Base-by-base conservation (phyloP, 805 yeast genomes). In the Grigorovia humatica region DNA sequence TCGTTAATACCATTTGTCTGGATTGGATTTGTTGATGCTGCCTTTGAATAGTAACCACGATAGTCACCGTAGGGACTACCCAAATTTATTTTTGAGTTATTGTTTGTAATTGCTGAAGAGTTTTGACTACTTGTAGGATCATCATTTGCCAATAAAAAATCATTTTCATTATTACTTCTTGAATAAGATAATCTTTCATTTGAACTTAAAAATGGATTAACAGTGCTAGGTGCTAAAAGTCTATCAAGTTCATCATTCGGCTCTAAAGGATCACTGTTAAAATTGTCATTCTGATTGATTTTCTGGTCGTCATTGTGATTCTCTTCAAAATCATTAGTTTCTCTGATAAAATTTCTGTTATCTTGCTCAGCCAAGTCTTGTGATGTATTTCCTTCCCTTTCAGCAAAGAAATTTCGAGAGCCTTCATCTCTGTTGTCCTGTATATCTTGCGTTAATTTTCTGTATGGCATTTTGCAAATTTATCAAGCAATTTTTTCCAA, bases 41-140 rank as follows among this genome's bases (percentile, higher is more conserved):
- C 15, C 48, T 57, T 62, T 9, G 70, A 60, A 50, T 65, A 66
- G 49, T 64, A 66, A 29, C 70, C 70, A 47, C 58, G 59, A 53
- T 66, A 66, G 20, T 48, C 50, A 4, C 46, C 44, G n/a, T 48
- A 32, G 7, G 51, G 51, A 44, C 51, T 49, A 29, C 51, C 51
- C 15, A 46, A 5, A 35, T 35, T 42, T 19, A 19, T 17, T 12
- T 46, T 29, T 2, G 23, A 18, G 35, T 47, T 46, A 30, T 38
- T 35, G 9, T 47, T 46, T 19, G 19, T 19, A 20, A 47, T 30
- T 41, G 44, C 44, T 11, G 15, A n/a, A 27, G 20, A 12, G 23
- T 17, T n/a, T 23, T 8, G 32, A 42, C 23, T 23, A 32, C 38
- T 32, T 4, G 15, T 38, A 12, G 9, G 42, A 13, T 38, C 42